Evolutionary conservation across 768 basidiomycete species (phyloP), one percentile per base, ranked within the genome.

Genomic region (Leccinum disarticulatum): DNA sequence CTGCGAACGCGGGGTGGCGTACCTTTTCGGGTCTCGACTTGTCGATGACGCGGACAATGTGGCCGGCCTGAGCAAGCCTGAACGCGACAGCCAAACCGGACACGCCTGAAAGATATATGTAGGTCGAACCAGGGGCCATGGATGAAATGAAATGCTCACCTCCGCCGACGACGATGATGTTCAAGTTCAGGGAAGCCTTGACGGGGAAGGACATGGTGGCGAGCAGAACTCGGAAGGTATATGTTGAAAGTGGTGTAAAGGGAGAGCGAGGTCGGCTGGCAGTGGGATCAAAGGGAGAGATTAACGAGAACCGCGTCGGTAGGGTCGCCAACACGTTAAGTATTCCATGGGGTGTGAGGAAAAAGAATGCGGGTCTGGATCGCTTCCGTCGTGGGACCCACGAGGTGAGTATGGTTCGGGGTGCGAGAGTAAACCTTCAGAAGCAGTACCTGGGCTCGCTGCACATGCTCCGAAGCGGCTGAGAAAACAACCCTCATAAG

Each of bases 51-150:
- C 75, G 73, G 38, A 87, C 84, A 31, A 10, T 49, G 28, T 87
- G 86, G 2, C 86, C 86, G 1, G 81, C 80, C 61, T 77, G 78
- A 27, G 74, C 74, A 43, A 87, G 75, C n/a, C 80, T 74, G 64
- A 78, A 83, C 2, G 85, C 85, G 31, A 77, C 71, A 5, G 84
- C 79, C 50, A 86, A 76, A 22, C 85, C 86, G 56, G 79, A 74
- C 19, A 86, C 75, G 25, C 80, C 65, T 66, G 41, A 53, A 33
- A 41, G 6, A 17, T 17, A 2, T 3, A 41, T n/a, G n/a, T n/a
- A 30, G 17, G 47, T 59, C 35, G 53, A 17, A 22, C 43, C 50
- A 35, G 28, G 43, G 17, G 14, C 7, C 14, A 25, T 4, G 6
- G 4, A 38, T 47, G 25, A 15, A 13, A 48, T 27, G 48, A 15